Percentiles rank a stretch among this genome's conserved stretches.
Conservation (phyloP, 2,329 filamentous ascomycete species). For the Fusarium mexicanum region DNA sequence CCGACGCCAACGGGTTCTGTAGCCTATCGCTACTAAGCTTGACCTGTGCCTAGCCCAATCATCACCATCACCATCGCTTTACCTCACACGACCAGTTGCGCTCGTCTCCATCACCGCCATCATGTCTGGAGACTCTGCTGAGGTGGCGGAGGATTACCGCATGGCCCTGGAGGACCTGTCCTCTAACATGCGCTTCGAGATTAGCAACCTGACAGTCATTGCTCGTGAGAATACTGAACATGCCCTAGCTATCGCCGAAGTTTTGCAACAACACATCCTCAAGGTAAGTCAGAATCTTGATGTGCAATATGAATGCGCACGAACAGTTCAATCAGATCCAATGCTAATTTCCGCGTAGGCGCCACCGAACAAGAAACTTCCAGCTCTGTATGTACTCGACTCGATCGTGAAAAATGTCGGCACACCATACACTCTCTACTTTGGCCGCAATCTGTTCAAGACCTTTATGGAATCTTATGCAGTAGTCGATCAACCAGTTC, state of each 20-base stretch:
- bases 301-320: background rate
- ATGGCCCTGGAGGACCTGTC: slow-evolving; percentile 92
- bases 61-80: slow-evolving; percentile 10
- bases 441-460: slow-evolving; percentile 88
- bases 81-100: slow-evolving; percentile 19
- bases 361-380: slow-evolving; percentile 87
- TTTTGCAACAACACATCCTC: slow-evolving; percentile 91
- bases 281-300: slow-evolving; percentile 71
- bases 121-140: slow-evolving; percentile 71
- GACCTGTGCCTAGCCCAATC: slow-evolving; percentile 19
- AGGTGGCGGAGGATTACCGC: slow-evolving; percentile 95
- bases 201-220: slow-evolving; percentile 96
- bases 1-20: background rate
- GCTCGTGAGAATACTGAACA: slow-evolving; percentile 97
- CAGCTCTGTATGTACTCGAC: slow-evolving; percentile 96
- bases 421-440: slow-evolving; percentile 95
- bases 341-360: slow-evolving; percentile 69
- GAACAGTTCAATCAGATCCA: background rate
- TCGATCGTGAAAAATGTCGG: slow-evolving; percentile 99
- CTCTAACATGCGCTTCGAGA: slow-evolving; percentile 91
- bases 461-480: slow-evolving; percentile 98
- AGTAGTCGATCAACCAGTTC: slow-evolving; percentile 82
- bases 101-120: slow-evolving; percentile 29
- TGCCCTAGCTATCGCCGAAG: slow-evolving; percentile 90
- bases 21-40: slow-evolving; percentile 11